Evolutionary conservation across 2,329 filamentous ascomycete genomes (phyloP).

Genomic region (Fusarium agapanthi): DNA sequence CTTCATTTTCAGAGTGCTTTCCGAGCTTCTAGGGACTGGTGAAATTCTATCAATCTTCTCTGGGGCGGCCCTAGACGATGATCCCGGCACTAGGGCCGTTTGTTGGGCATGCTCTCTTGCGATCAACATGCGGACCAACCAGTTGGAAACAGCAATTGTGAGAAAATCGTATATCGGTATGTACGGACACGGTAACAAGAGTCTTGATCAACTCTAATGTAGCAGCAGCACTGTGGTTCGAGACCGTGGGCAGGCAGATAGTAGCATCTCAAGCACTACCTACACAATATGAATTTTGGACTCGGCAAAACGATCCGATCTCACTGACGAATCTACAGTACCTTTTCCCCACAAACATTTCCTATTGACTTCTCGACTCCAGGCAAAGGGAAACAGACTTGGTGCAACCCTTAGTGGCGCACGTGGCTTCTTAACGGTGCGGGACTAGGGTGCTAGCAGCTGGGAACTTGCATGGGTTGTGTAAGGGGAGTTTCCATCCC

Average conservation of each 20-base stretch:
- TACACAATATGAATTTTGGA: slow-evolving; percentile 26
- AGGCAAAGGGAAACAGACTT: slow-evolving; percentile 16
- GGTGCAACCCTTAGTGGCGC: slow-evolving; percentile 38
- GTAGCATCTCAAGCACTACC: not conserved
- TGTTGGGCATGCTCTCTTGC: slow-evolving; percentile 24
- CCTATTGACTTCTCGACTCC: slow-evolving; percentile 16
- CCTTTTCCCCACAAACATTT: slow-evolving; percentile 35
- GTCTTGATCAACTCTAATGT: slow-evolving; percentile 9
- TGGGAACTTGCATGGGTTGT: slow-evolving; percentile 32
- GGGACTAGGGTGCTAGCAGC: slow-evolving; percentile 40
- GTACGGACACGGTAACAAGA: slow-evolving; percentile 28
- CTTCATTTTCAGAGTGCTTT: slow-evolving; percentile 12
- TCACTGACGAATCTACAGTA: slow-evolving; percentile 30
- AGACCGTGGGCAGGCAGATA: slow-evolving; percentile 8
- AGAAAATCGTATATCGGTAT: not conserved
- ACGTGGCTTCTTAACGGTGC: slow-evolving; percentile 45
- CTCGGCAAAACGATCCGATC: slow-evolving; percentile 35
- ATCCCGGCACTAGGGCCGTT: slow-evolving; percentile 32
- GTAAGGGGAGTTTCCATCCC: slow-evolving; percentile 14
- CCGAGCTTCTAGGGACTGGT: slow-evolving; percentile 2
- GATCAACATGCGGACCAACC: slow-evolving; percentile 29
- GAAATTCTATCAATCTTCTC: slow-evolving; percentile 8
- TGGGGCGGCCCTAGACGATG: slow-evolving; percentile 21
- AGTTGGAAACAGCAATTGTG: slow-evolving; percentile 30
- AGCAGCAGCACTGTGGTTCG: slow-evolving; percentile 21